A percentile compares a stretch with the other conserved stretches of the same genome.
These are phyloP conservation scores for Phytophthora meadii DNA, from an alignment of 352 stramenopile species.

Conservation along the genomic window DNA sequence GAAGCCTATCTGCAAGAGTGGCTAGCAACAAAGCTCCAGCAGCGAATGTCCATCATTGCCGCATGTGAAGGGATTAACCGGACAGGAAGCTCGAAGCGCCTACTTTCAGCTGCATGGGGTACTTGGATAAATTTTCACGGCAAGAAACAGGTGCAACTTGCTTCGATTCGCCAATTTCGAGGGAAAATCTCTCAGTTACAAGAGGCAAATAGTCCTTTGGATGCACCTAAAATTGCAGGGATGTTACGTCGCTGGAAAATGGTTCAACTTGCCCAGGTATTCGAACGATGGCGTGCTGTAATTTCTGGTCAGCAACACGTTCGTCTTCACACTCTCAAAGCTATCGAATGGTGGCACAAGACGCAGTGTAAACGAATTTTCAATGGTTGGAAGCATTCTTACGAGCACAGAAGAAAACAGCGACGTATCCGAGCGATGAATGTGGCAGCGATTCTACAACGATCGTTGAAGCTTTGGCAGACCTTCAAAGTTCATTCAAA, in stretches of 20 bases:
- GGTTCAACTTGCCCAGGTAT: conserved; percentile 16
- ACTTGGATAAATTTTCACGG: conserved; percentile 33
- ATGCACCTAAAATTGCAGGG: background rate
- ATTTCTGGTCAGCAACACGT: conserved; percentile 5
- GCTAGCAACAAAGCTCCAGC: conserved; percentile 26
- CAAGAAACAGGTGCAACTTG: conserved; percentile 21
- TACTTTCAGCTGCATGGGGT: conserved; percentile 29
- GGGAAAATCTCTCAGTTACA: conserved; percentile 10
- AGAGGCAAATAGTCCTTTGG: conserved; percentile 3
- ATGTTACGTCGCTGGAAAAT: conserved; percentile 38
- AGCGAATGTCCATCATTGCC: conserved; percentile 29
- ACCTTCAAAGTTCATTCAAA: conserved; percentile 7
- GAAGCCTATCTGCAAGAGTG: conserved; percentile 37
- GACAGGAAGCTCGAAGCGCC: conserved; percentile 6
- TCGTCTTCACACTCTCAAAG: conserved; percentile 27
- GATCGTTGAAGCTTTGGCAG: conserved; percentile 20
- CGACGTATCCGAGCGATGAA: conserved; percentile 19
- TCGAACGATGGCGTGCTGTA: conserved; percentile 26
- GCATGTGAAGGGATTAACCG: conserved; percentile 36
- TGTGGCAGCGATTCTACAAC: conserved; percentile 8
- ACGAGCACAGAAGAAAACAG: conserved; percentile 3
- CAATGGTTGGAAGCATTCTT: conserved; percentile 20
- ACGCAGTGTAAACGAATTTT: conserved; percentile 22
- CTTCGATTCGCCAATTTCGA: conserved; percentile 16
- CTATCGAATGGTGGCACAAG: conserved; percentile 43